Percentiles rank a stretch among this genome's conserved stretches.
phyloP scores from a whole-genome alignment of 2,329 filamentous ascomycete species.

The Fusarium metavorans region DNA sequence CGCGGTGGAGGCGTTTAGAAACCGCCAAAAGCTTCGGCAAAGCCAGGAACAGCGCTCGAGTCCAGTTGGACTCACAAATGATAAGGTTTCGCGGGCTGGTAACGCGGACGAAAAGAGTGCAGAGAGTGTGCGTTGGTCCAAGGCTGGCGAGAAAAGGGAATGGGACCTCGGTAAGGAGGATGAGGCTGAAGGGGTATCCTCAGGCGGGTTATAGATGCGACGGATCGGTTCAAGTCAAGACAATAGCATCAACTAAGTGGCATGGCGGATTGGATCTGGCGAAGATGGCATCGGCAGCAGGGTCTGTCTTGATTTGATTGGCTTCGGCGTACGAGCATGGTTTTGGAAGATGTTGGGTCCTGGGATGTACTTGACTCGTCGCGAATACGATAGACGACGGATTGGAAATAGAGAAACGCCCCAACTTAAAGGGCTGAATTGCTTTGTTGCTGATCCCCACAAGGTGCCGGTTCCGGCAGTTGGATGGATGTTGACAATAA shows the following conservation, averaged over 20 bases:
- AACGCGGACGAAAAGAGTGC: conserved; percentile 68
- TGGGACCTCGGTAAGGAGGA: conserved; percentile 69
- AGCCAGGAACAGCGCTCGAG: conserved; percentile 81
- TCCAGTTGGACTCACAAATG: conserved; percentile 82
- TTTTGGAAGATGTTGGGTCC: neutral
- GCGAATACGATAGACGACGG: conserved; percentile 4
- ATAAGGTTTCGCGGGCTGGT: conserved; percentile 73
- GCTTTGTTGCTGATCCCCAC: conserved; percentile 7
- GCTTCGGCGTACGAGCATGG: conserved; percentile 7
- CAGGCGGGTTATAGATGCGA: conserved; percentile 17
- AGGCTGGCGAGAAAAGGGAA: conserved; percentile 71
- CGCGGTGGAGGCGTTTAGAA: conserved; percentile 80
- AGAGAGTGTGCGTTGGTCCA: conserved; percentile 79
- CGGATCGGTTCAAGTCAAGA: conserved; percentile 13
- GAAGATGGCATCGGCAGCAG: neutral
- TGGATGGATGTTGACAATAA: neutral
- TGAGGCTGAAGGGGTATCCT: conserved; percentile 24
- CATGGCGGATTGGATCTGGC: conserved; percentile 31
- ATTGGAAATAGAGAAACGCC: conserved; percentile 8
- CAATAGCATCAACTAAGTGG: conserved; percentile 11
- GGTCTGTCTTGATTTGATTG: conserved; percentile 22
- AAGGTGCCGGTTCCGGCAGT: conserved; percentile 20
- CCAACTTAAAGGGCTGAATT: neutral
- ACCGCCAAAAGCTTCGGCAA: conserved; percentile 82
- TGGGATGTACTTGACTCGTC: neutral